Evolutionary conservation across 2,329 filamentous ascomycete genomes (phyloP).

Genomic region (Neonectria ditissima): DNA sequence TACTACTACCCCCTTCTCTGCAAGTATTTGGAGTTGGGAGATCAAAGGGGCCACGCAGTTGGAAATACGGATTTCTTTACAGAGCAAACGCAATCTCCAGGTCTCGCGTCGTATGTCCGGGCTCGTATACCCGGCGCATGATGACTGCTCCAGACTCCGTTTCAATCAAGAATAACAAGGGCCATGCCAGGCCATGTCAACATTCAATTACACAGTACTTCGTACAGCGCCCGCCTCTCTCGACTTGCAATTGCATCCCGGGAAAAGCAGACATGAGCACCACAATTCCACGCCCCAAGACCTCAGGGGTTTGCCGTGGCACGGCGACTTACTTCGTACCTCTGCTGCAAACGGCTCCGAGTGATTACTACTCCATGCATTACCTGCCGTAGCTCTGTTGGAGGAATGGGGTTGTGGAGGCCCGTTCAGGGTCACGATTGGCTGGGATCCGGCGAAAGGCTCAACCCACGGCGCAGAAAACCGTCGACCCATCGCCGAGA

Average conservation of each 20-base stretch:
- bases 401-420: constrained; percentile 17
- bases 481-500: constrained; percentile 30
- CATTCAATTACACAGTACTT: constrained; percentile 2
- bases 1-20: constrained; percentile 12
- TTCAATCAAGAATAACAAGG: background rate
- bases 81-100: constrained; percentile 14
- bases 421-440: constrained; percentile 17
- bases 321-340: constrained; percentile 3
- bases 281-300: constrained; percentile 12
- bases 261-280: constrained; percentile 2
- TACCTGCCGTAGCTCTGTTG: constrained; percentile 11
- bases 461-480: constrained; percentile 31
- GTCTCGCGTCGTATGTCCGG: background rate
- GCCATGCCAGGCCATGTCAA: constrained; percentile 6
- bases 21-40: background rate
- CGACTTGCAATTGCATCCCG: background rate
- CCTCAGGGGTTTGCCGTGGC: constrained; percentile 16
- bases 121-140: background rate
- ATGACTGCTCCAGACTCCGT: background rate
- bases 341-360: constrained; percentile 6
- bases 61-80: constrained; percentile 15
- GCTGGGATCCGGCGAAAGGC: constrained; percentile 7
- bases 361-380: background rate
- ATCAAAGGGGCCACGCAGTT: constrained; percentile 1
- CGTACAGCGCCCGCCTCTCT: background rate